These are phyloP conservation scores for Epipyxis sp. DNA, from an alignment of 108 stramenopile species.

Conservation along the genomic window DNA sequence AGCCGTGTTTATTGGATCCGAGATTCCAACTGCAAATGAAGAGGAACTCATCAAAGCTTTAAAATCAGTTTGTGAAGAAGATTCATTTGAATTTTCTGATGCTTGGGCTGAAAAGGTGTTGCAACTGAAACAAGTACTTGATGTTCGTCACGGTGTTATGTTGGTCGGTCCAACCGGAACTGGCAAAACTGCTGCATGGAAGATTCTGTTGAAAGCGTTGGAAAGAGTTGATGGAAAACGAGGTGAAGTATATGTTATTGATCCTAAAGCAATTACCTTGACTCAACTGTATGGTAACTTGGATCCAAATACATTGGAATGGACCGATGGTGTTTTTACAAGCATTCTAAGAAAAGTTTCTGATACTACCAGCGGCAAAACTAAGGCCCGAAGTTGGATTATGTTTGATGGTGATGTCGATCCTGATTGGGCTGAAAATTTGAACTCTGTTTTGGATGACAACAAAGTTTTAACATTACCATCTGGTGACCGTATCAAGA, in stretches of 20 bases:
- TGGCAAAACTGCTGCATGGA: constrained; percentile 73
- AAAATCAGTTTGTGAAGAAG: constrained; percentile 61
- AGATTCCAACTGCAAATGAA: constrained; percentile 73
- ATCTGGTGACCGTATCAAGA: constrained; percentile 79
- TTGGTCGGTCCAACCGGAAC: constrained; percentile 83
- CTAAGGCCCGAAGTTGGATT: constrained; percentile 74
- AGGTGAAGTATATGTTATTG: constrained; percentile 86
- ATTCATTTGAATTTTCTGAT: constrained; percentile 61
- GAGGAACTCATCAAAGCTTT: constrained; percentile 65
- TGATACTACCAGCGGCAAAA: neutral
- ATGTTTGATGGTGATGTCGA: constrained; percentile 96
- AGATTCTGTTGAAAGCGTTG: constrained; percentile 69
- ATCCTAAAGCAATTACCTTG: constrained; percentile 85
- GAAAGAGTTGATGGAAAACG: constrained; percentile 71
- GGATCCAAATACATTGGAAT: constrained; percentile 95
- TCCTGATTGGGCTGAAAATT: constrained; percentile 79
- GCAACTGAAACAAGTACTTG: constrained; percentile 87
- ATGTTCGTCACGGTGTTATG: constrained; percentile 93
- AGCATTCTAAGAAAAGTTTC: constrained; percentile 40
- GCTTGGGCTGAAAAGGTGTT: constrained; percentile 87
- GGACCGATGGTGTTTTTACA: constrained; percentile 99
- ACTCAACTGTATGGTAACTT: constrained; percentile 84
- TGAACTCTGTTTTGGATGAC: constrained; percentile 85
- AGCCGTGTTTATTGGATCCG: constrained; percentile 78
- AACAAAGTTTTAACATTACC: constrained; percentile 93